A percentile compares a stretch with the other conserved stretches of the same genome.
These are phyloP conservation scores for Mucor ambiguus DNA, from an alignment of 371 early-diverging fungal species.

Conservation along the genomic window DNA sequence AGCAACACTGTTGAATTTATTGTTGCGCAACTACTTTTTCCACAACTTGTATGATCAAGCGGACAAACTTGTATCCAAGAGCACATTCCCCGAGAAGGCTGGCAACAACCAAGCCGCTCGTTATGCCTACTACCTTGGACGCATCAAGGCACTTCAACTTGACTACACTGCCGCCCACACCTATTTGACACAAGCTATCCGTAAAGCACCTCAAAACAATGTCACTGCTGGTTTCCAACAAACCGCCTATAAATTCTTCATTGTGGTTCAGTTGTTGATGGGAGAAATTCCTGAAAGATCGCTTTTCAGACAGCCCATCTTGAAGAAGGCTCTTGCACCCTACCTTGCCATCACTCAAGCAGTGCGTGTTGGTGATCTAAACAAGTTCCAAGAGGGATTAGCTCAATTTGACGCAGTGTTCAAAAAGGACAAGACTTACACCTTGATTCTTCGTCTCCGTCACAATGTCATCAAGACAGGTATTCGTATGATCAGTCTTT, in stretches of 20 bases:
- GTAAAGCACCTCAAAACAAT: conserved; percentile 91
- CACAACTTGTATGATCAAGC: conserved; percentile 96
- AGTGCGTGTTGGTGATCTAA: conserved; percentile 93
- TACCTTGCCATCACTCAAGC: conserved; percentile 95
- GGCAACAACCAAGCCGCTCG: conserved; percentile 93
- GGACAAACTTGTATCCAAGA: conserved; percentile 91
- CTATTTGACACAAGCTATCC: conserved; percentile 88
- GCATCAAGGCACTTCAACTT: conserved; percentile 94
- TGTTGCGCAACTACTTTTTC: conserved; percentile 89
- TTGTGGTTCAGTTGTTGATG: conserved; percentile 95
- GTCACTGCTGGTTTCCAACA: conserved; percentile 95
- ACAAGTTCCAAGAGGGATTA: conserved; percentile 89
- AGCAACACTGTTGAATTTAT: conserved; percentile 88
- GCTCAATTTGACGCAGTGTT: conserved; percentile 75
- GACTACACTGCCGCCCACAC: conserved; percentile 92
- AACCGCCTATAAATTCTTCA: conserved; percentile 89
- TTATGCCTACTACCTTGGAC: conserved; percentile 93
- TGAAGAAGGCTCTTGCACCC: conserved; percentile 84
- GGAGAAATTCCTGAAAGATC: conserved; percentile 97
- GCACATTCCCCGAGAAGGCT: conserved; percentile 89
- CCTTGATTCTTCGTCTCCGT: conserved; percentile 90
- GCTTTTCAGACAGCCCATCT: conserved; percentile 83
- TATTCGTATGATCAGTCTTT: conserved; percentile 92
- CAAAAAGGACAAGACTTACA: conserved; percentile 86
- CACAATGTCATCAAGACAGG: conserved; percentile 99